Evolutionary conservation across 202 grass and related monocot species (phyloP), one percentile per base, ranked within the genome.

Genomic region (Elaeis oleifera): DNA sequence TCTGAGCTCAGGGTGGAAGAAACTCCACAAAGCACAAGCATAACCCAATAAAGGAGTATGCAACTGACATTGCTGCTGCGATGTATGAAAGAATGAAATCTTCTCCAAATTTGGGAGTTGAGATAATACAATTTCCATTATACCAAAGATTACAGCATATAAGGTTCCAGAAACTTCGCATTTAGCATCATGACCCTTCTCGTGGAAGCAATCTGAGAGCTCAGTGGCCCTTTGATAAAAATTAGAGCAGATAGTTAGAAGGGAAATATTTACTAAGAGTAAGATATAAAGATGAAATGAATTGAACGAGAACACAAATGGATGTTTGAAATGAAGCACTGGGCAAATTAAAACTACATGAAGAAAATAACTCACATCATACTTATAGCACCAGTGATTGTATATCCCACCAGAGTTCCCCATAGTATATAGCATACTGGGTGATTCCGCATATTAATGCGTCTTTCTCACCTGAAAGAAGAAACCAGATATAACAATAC

Each of bases 391-490:
- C 68, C 50, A 3, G 68, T 72, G 53, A 79, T 71, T 64, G 68
- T 79, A 51, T 79, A 79, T 23, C 76, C 76, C 5, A 79, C 60
- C 76, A 79, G 72, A 1, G 60, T 59, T 39, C 76, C 76, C 76
- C 76, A 79, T 8, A 79, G 64, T 57, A 59, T 25, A 16, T 25
- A 16, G 62, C 55, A 64, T 70, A 67, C 15, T 79, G 76, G 17
- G 57, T 71, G 53, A 69, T 27, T 44, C 54, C 76, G 59, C 76
- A 79, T 18, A 79, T 18, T 36, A 65, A 65, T 60, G 59, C 76
- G 50, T 71, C 53, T 64, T 66, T 72, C n/a, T 28, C 18, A 60
- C 68, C 76, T 79, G 53, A 15, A 60, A 24, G 61, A 63, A 19
- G 6, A 65, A 65, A 22, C 2, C 52, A 5, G 25, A 60, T 20